Evolutionary conservation across 2,329 filamentous ascomycete genomes (phyloP), one percentile per base, ranked within the genome.

Genomic region (Colletotrichum orbiculare): DNA sequence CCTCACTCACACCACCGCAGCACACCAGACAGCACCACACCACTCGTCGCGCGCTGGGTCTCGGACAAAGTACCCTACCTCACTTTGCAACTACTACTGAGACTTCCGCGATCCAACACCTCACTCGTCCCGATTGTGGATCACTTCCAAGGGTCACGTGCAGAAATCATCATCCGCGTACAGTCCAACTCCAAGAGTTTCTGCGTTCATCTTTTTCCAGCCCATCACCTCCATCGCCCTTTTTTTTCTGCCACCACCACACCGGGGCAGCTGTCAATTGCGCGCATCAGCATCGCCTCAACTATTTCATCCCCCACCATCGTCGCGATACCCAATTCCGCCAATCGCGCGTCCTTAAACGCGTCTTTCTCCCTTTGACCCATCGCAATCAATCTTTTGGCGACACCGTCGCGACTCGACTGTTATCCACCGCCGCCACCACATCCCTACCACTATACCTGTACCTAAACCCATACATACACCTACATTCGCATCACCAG

Each of bases 261-360:
- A 72, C 72, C 73, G 69, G 25, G 25, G 70, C 68, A 72, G 72
- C 73, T 72, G 66, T 68, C 71, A 75, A 72, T 73, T 71, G 74
- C 74, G 74, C 72, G 69, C 70, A 70, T 66, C 70, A 76, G 75
- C 73, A 54, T 68, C 66, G 69, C 69, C 69, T 69, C 69, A 62
- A 64, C 53, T 67, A 69, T 54, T 67, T 60, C 49, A 60, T 60
- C 64, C 41, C 35, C 38, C 35, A 54, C 43, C 64, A 66, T 66
- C 60, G 54, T 66, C 54, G 64, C 64, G 64, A 60, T 45, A 45
- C 47, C 45, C 43, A 49, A 39, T 50, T 39, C 42, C 64, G 65
- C 60, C 54, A 66, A 64, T 62, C 68, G 71, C 72, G 72, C 70
- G 72, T 70, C 65, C 62, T 60, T 68, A 62, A 70, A 75, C 74